Conservation (phyloP, 495 filamentous ascomycete genomes). For the Penicillium diatomitis region DNA sequence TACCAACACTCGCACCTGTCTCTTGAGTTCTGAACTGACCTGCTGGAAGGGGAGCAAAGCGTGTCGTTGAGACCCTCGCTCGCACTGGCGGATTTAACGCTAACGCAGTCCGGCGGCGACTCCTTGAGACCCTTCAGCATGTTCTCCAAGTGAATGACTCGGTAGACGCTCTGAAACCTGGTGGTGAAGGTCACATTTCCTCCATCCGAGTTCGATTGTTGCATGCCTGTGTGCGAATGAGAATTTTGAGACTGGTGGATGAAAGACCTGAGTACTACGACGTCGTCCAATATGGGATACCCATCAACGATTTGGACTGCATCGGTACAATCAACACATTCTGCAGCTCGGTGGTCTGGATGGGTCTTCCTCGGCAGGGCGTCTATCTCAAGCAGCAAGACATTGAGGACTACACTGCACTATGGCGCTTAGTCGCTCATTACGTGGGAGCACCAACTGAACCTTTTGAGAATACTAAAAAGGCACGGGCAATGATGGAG, state of each 20-base stretch:
- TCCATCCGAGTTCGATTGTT: conserved; percentile 67
- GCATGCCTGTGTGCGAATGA: conserved; percentile 59
- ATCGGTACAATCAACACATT: conserved; percentile 64
- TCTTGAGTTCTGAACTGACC: conserved; percentile 2
- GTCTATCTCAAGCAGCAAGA: conserved; percentile 56
- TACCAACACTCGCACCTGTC: not conserved
- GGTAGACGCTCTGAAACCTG: conserved; percentile 55
- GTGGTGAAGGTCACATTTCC: conserved; percentile 57
- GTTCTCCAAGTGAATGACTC: conserved; percentile 61
- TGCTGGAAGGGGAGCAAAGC: conserved; percentile 34
- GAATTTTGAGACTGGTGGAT: conserved; percentile 50
- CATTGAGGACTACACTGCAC: conserved; percentile 57
- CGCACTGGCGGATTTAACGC: conserved; percentile 72
- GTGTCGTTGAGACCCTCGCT: conserved; percentile 65
- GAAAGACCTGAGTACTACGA: conserved; percentile 55
- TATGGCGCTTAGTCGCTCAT: conserved; percentile 68
- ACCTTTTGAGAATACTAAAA: conserved; percentile 42
- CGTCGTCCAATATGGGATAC: conserved; percentile 48
- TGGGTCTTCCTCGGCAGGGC: conserved; percentile 63
- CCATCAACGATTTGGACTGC: conserved; percentile 67
- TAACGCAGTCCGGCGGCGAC: conserved; percentile 55
- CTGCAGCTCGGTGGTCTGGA: conserved; percentile 55
- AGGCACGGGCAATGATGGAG: conserved; percentile 56
- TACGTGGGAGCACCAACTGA: conserved; percentile 61
- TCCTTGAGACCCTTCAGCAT: conserved; percentile 71